A percentile compares a stretch with the other conserved stretches of the same genome.
Conservation (phyloP, 2,329 filamentous ascomycete genomes). For the Lasiodiplodia citricola region DNA sequence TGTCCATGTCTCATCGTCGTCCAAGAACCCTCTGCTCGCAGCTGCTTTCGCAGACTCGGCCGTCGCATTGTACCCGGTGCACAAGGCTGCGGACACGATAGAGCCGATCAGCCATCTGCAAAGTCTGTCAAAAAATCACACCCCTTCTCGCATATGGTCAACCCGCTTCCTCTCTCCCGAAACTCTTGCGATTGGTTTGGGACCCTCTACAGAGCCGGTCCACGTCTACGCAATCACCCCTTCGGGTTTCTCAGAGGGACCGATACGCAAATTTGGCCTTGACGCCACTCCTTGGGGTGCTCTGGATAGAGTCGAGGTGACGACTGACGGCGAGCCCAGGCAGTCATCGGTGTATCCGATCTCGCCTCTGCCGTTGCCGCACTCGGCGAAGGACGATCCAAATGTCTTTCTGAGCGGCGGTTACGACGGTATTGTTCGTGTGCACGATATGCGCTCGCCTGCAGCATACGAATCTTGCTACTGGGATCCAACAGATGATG, state of each 20-base stretch:
- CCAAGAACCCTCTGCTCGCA: slow-evolving; percentile 53
- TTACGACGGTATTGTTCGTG: slow-evolving; percentile 61
- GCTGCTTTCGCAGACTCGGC: slow-evolving; percentile 55
- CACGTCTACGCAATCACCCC: slow-evolving; percentile 58
- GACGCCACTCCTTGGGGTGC: slow-evolving; percentile 31
- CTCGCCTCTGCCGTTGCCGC: slow-evolving; percentile 45
- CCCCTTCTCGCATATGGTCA: slow-evolving; percentile 51
- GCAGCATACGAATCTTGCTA: slow-evolving; percentile 56
- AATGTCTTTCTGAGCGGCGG: slow-evolving; percentile 63
- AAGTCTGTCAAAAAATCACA: background rate
- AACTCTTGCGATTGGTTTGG: slow-evolving; percentile 58
- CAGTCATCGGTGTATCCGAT: slow-evolving; percentile 53
- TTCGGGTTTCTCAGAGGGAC: slow-evolving; percentile 46
- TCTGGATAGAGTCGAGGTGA: slow-evolving; percentile 33
- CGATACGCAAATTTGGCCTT: slow-evolving; percentile 48
- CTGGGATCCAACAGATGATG: slow-evolving; percentile 62
- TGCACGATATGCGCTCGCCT: slow-evolving; percentile 66
- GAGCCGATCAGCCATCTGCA: slow-evolving; percentile 18
- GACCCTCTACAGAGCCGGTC: slow-evolving; percentile 51
- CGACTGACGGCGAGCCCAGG: slow-evolving; percentile 36
- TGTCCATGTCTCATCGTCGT: slow-evolving; percentile 51
- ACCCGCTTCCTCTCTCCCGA: slow-evolving; percentile 58
- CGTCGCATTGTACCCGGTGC: slow-evolving; percentile 54
- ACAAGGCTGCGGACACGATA: slow-evolving; percentile 26
- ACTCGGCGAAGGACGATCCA: slow-evolving; percentile 32